These are phyloP conservation scores for Ulmus americana DNA, from an alignment of 331 rosid genomes.

Conservation along the genomic window DNA sequence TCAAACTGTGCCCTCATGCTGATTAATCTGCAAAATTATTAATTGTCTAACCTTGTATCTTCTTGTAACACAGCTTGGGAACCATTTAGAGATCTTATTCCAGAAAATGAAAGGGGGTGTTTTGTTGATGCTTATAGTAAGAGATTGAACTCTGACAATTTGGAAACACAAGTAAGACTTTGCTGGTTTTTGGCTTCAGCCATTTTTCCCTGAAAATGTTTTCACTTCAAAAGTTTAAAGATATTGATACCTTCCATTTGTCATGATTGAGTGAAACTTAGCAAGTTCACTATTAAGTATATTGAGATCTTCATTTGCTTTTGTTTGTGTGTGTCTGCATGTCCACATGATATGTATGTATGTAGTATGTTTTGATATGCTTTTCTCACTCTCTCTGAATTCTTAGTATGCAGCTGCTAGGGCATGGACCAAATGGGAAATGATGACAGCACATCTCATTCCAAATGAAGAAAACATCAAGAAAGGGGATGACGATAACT, in stretches of 20 bases:
- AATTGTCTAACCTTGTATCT: conserved; percentile 8
- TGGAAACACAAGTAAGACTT: conserved; percentile 61
- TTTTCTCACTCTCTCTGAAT: conserved; percentile 24
- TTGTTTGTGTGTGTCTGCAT: neutral
- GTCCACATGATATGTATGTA: no score
- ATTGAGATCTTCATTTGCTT: neutral
- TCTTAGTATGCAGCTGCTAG: conserved; percentile 86
- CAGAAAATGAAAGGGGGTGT: conserved; percentile 73
- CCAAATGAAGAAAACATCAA: conserved; percentile 72
- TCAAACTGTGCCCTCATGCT: conserved; percentile 3
- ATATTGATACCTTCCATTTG: neutral
- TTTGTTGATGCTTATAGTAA: conserved; percentile 67
- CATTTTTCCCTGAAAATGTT: neutral
- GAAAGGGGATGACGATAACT: conserved; percentile 69
- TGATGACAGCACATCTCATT: conserved; percentile 86
- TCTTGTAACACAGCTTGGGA: conserved; percentile 65
- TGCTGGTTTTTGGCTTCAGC: conserved; percentile 17
- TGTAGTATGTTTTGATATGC: neutral
- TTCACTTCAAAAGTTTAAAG: neutral
- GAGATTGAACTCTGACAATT: conserved; percentile 72
- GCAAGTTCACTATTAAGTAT: neutral
- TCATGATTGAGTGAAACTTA: neutral
- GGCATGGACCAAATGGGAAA: conserved; percentile 99
- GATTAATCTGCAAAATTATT: neutral
- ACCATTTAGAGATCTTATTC: conserved; percentile 81